Evolutionary conservation across 345 rosid genomes (phyloP), one percentile per base, ranked within the genome.

Genomic region (Tarenaya hassleriana): DNA sequence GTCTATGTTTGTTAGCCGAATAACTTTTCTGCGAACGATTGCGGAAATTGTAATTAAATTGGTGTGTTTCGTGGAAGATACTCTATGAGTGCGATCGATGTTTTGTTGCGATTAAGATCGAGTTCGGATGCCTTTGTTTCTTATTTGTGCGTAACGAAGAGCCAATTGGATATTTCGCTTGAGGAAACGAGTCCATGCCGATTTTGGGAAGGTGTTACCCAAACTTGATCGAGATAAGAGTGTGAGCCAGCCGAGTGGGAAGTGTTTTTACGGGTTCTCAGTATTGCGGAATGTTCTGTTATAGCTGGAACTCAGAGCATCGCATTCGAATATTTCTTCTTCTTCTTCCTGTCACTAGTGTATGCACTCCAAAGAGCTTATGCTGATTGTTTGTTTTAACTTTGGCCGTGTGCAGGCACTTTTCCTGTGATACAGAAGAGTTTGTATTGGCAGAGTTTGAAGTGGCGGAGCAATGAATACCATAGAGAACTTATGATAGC

Each of bases 391-490:
- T 47, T 33, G 10, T 21, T 16, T 42, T 10, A 34, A 2, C 17
- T 42, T 17, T 56, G 27, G 63, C 41, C 42, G 19, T 10, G 14
- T 63, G 62, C 62, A 41, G n/a, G 14, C 43, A 18, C 46, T 13
- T 16, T 13, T 55, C 18, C 9, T 42, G 17, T 19, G 20, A 27
- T 16, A 52, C 10, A 58, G 10, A 45, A 13, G 38, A 24, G 35
- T 44, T 57, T 57, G 7, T 35, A 7, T 44, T n/a, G 31, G 50
- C 5, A 17, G 4, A 41, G 18, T 45, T 16, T 50, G 11, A 41
- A 55, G 35, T 56, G 52, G 34, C 56, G 33, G 34, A 27, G 40
- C 1, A 35, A 7, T 9, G 11, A 9, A 7, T 7, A n/a, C 3
- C 40, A 9, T 10, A 35, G 11, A 35, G 35, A 33, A 11, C 35